Conservation (phyloP, 192 early-diverging fungal species). For the Backusella parvicylindrica region DNA sequence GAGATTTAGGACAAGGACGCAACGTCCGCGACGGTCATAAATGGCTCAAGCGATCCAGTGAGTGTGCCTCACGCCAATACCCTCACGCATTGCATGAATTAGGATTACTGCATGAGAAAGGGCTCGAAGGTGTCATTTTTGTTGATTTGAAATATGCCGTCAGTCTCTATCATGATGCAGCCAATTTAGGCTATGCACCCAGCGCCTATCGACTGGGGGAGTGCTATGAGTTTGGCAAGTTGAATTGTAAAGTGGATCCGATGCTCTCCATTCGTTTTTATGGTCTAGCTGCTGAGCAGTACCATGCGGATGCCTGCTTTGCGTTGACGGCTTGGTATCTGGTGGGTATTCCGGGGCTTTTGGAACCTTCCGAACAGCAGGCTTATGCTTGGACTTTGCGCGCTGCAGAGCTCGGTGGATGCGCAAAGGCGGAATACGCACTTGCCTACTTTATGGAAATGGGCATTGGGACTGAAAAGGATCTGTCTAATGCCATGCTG, state of each 20-base stretch:
- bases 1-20: conserved; percentile 47
- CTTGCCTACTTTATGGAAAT: conserved; percentile 62
- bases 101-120: conserved; percentile 48
- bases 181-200: conserved; percentile 62
- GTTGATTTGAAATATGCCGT: conserved; percentile 57
- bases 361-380: conserved; percentile 55
- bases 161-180: conserved; percentile 55
- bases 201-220: conserved; percentile 56
- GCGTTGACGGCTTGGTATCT: conserved; percentile 63
- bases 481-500: conserved; percentile 45
- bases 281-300: conserved; percentile 53
- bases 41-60: conserved; percentile 54
- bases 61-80: conserved; percentile 51
- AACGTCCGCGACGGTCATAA: conserved; percentile 56
- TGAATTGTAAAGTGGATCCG: conserved; percentile 46
- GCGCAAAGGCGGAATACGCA: conserved; percentile 57
- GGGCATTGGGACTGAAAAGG: conserved; percentile 51
- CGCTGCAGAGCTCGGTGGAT: conserved; percentile 46
- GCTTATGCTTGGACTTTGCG: conserved; percentile 55
- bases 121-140: conserved; percentile 55
- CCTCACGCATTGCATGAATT: conserved; percentile 58
- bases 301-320: conserved; percentile 58
- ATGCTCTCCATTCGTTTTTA: conserved; percentile 52
- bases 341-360: conserved; percentile 43
- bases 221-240: conserved; percentile 58